These are phyloP conservation scores for Globisporangium megalacanthum DNA, from an alignment of 352 stramenopile species.

Conservation along the genomic window DNA sequence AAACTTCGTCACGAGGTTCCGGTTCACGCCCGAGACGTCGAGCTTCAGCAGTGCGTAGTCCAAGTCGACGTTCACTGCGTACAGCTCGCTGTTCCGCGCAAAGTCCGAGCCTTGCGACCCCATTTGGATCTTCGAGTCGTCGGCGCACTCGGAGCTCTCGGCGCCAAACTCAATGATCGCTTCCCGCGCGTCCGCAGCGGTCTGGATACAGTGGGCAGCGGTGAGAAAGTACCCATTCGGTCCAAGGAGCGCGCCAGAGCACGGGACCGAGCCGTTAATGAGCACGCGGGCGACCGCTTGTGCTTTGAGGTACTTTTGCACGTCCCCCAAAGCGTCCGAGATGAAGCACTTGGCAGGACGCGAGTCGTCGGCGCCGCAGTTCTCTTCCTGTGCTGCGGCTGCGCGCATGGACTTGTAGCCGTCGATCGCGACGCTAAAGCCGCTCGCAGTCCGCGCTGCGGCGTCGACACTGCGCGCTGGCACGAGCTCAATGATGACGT, in stretches of 20 bases:
- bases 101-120: constrained; percentile 18
- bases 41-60: constrained; percentile 27
- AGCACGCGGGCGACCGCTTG: constrained; percentile 22
- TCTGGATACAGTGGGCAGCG: constrained; percentile 20
- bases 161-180: constrained; percentile 23
- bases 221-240: constrained; percentile 23
- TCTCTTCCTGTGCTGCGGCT: constrained; percentile 5
- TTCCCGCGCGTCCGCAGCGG: constrained; percentile 6
- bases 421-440: constrained; percentile 13
- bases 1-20: constrained; percentile 14
- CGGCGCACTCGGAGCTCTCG: constrained; percentile 14
- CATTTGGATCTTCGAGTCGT: constrained; percentile 18
- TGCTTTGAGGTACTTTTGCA: constrained; percentile 17
- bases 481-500: constrained; percentile 13
- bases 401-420: constrained; percentile 11
- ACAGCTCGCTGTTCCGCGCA: constrained; percentile 15
- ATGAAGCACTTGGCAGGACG: constrained; percentile 22
- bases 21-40: constrained; percentile 2
- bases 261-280: constrained; percentile 20
- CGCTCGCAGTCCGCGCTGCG: neutral
- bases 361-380: constrained; percentile 19
- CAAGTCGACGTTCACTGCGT: constrained; percentile 16
- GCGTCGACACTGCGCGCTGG: constrained; percentile 1
- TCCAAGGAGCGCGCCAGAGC: constrained; percentile 16
- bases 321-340: constrained; percentile 5